Conservation (phyloP, 257 asterid species). For the Paraleonurus japonicus region DNA sequence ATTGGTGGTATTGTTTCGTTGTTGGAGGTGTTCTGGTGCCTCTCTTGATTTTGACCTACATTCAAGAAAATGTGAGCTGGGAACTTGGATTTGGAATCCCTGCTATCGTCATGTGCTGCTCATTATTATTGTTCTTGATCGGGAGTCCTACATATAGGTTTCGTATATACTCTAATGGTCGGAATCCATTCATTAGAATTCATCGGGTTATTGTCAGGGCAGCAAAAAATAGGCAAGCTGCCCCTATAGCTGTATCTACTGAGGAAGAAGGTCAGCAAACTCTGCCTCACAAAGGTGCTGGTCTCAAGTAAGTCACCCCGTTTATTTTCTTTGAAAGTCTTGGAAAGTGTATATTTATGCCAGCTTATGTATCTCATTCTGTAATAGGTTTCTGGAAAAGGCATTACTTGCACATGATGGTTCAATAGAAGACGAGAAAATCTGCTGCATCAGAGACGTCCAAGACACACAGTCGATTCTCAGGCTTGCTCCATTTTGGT, state of each 20-base stretch:
- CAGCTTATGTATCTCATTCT: not conserved
- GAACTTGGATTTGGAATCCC: constrained; percentile 38
- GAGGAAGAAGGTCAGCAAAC: constrained; percentile 6
- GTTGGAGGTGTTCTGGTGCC: constrained; percentile 24
- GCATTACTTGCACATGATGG: not conserved
- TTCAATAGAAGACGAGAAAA: not conserved
- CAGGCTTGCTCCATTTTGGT: not conserved
- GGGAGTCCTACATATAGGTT: constrained; percentile 39
- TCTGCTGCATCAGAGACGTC: not conserved
- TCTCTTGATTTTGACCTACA: constrained; percentile 31
- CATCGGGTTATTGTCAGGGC: constrained; percentile 30
- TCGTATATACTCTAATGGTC: not conserved
- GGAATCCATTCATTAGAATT: constrained; percentile 34
- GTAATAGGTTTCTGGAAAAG: not conserved
- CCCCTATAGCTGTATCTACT: not conserved
- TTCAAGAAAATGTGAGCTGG: constrained; percentile 50
- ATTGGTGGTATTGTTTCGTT: constrained; percentile 35
- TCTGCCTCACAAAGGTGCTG: not conserved
- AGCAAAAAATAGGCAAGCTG: not conserved
- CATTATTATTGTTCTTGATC: constrained; percentile 25
- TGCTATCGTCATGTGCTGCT: constrained; percentile 30
- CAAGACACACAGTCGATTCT: not conserved
- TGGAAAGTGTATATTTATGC: not conserved
- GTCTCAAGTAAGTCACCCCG: not conserved
- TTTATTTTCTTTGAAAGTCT: not conserved